Conservation (phyloP, 441 rosid species). For the Manihot esculenta region DNA sequence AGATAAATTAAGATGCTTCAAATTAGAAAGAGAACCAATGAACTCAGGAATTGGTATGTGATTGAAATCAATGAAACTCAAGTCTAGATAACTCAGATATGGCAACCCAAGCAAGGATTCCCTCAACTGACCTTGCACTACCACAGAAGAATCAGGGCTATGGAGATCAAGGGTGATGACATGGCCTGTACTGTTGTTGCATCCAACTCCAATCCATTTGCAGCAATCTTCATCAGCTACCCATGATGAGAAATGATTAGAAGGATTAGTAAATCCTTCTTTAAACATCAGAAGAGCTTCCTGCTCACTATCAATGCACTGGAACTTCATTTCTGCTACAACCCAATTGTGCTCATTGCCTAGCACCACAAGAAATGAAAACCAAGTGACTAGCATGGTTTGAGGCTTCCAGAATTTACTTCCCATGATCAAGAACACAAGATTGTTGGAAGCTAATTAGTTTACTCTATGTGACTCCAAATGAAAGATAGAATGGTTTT, state of each 20-base stretch:
- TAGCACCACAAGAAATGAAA: neutral
- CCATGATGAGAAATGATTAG: neutral
- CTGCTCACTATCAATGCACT: neutral
- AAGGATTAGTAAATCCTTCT: neutral
- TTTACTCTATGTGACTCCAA: no score
- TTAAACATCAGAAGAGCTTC: neutral
- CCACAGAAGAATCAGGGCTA: neutral
- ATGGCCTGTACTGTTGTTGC: neutral
- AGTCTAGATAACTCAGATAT: neutral
- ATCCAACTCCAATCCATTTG: neutral
- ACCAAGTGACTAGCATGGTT: neutral
- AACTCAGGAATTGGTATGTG: neutral
- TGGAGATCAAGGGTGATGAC: neutral
- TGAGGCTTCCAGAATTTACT: neutral
- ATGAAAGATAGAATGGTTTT: no score
- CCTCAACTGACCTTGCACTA: neutral
- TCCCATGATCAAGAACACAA: neutral
- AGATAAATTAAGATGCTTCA: neutral
- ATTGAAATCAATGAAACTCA: neutral
- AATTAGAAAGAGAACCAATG: neutral
- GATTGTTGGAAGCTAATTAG: neutral
- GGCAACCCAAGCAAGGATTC: neutral
- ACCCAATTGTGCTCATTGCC: neutral
- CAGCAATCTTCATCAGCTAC: neutral
- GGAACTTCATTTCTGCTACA: neutral